Base-by-base conservation (phyloP, 1,139 yeast species). In the Magnusiomyces paraingens region DNA sequence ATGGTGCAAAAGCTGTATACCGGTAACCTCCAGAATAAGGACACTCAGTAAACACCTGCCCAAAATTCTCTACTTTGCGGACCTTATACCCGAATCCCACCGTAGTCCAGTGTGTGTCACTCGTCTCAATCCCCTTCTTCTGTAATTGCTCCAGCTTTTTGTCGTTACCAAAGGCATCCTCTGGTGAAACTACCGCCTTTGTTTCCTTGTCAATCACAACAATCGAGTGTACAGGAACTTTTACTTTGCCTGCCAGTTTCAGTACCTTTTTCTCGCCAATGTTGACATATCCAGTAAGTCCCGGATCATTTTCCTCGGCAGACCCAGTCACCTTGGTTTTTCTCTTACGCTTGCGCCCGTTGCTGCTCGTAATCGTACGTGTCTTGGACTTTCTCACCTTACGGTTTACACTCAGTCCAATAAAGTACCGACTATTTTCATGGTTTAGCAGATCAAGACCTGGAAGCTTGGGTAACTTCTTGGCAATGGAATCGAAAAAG, bases 141-240 rank as follows among this genome's bases (percentile, higher is more conserved):
- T 41, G 44, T 14, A 17, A 22, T 1, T 22, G 43, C 29, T 48
- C 43, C 22, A 42, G 43, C 22, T 49, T 39, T 11, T 46, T 42
- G 29, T 69, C 71, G 2, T 70, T 63, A 0, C 86, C 87, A 64
- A 87, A 88, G 0, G 95, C 95, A 51, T 79, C 81, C 17, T 72
- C 61, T 2, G 95, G 90, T 1, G 91, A 80, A 0, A 87, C 94
- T 6, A 88, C 80, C 54, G 78, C 78, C 55, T 76, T 77, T 35
- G 78, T 78, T 53, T 79, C 74, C 35, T 81, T 64, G 64, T 90
- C 90, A 0, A 90, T 89, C 0, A 95, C 87, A 5, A 90, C 96
- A 60, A 96, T 72, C 4, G 86, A 87, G 62, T 86, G 83, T 0
- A 81, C 79, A 1, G 96, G 96, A 1, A 88, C 83, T 57, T 83